Base-by-base conservation (phyloP, 768 basidiomycete genomes). In the Phallus indusiatus region DNA sequence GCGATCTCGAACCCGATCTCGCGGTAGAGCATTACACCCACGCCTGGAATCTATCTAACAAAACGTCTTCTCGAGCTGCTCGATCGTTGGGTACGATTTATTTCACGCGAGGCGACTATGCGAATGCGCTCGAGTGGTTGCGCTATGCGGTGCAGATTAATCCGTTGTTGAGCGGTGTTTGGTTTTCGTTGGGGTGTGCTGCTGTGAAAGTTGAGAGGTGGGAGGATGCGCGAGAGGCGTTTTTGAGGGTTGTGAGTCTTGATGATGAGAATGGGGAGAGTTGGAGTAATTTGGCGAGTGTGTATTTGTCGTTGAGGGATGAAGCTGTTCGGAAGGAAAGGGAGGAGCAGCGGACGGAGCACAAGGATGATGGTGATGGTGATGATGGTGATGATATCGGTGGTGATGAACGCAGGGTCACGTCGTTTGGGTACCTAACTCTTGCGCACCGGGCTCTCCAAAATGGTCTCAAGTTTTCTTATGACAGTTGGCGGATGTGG, bases 401-500 rank as follows among this genome's bases (percentile, higher is more conserved):
- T 28, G 36, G 8, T 16, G 36, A 37, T 37, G 36, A 37, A 37
- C 36, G 36, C 36, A 28, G 21, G 12, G n/a, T n/a, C n/a, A 49
- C 35, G 42, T 49, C 53, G n/a, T 46, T 50, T 22, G 33, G 28
- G 14, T 54, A 94, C 75, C 94, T 92, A 69, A 75, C 85, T 50
- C 80, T 93, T 47, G 96, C 96, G 1, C 96, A 91, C 78, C 86
- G 86, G 17, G 95, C 96, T 1, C 85, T 99, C 24, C 86, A 88
- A 64, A 89, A 91, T 61, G 94, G 96, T 1, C 79, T 98, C 61
- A 85, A 84, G 64, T 82, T 80, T 70, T 81, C 82, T 53, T 89
- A 92, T 69, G 85, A 90, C 24, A 94, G 93, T 67, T 98, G 95
- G 94, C 82, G 92, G 18, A 94, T 99, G 89, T 99, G 96, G 96